Conservation (phyloP, 768 basidiomycete genomes). For the Mycena metata region DNA sequence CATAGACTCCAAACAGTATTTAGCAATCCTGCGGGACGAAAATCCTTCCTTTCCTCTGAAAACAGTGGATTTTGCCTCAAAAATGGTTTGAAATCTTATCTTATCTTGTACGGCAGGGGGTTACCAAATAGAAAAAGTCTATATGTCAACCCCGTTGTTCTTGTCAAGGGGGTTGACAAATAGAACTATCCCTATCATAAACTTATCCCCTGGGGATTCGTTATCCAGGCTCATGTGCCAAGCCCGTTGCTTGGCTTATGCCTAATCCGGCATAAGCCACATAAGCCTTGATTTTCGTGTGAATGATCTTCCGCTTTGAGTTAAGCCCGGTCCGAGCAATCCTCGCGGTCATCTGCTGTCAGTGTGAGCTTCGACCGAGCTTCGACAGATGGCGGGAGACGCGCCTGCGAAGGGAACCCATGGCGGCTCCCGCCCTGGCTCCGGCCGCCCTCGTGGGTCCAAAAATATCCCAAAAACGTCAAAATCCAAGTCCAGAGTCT, state of each 20-base stretch:
- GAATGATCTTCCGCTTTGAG: neutral
- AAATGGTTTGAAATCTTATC: too few species aligned
- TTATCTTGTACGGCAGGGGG: too few species aligned
- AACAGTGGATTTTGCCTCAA: too few species aligned
- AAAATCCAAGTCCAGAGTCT: neutral
- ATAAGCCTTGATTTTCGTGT: constrained; percentile 10
- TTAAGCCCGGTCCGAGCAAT: neutral
- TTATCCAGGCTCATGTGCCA: neutral
- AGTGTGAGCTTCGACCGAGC: neutral
- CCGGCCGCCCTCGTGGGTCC: constrained; percentile 9
- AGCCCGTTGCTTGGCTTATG: constrained; percentile 22
- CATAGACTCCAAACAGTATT: too few species aligned
- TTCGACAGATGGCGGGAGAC: constrained; percentile 1
- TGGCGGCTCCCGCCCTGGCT: constrained; percentile 7
- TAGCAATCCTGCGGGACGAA: too few species aligned
- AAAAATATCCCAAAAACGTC: constrained; percentile 4
- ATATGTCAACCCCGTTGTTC: too few species aligned
- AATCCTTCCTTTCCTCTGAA: too few species aligned
- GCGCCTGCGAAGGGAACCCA: neutral
- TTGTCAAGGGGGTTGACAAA: too few species aligned
- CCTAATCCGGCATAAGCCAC: constrained; percentile 9
- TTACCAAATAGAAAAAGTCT: too few species aligned
- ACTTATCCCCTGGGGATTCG: too few species aligned
- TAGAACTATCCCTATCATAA: too few species aligned
- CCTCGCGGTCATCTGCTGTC: neutral